These are phyloP conservation scores for Ceratocystis harringtonii DNA, from an alignment of 2,329 filamentous ascomycete genomes.

Conservation along the genomic window DNA sequence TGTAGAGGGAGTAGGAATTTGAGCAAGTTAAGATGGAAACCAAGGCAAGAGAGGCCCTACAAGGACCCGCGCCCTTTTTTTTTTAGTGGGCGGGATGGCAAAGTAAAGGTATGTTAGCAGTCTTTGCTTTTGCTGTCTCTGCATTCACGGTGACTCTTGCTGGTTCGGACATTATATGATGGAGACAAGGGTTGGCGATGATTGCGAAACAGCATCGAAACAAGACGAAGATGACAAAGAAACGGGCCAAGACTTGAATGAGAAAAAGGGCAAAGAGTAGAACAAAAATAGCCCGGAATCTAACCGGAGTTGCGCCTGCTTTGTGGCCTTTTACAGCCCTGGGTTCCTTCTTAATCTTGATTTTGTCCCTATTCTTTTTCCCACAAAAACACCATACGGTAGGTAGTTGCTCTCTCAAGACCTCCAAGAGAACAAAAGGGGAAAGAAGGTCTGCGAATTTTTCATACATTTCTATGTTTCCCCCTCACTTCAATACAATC, in stretches of 20 bases:
- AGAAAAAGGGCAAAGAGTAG: neutral
- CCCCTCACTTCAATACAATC: neutral
- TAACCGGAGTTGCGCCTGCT: too few relatives aligned
- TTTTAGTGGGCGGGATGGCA: neutral
- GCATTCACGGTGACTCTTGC: neutral
- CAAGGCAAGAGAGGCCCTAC: too few relatives aligned
- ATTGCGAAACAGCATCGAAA: constrained; percentile 1
- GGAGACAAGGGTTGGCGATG: neutral
- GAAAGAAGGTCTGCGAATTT: neutral
- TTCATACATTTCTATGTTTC: neutral
- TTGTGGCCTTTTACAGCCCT: too few relatives aligned
- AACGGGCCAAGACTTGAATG: neutral
- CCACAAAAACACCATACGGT: too few relatives aligned
- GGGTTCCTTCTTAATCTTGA: too few relatives aligned
- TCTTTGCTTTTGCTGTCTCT: neutral
- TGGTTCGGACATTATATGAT: neutral
- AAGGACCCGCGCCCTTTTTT: too few relatives aligned
- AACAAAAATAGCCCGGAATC: neutral
- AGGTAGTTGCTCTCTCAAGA: neutral
- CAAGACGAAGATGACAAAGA: neutral
- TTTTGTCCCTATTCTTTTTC: too few relatives aligned
- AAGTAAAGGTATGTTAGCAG: neutral
- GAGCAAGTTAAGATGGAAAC: neutral
- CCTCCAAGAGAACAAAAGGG: neutral
- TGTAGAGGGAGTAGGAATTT: neutral